Base-by-base conservation (phyloP, 352 stramenopile species). In the Pythium rhizo-oryzae region DNA sequence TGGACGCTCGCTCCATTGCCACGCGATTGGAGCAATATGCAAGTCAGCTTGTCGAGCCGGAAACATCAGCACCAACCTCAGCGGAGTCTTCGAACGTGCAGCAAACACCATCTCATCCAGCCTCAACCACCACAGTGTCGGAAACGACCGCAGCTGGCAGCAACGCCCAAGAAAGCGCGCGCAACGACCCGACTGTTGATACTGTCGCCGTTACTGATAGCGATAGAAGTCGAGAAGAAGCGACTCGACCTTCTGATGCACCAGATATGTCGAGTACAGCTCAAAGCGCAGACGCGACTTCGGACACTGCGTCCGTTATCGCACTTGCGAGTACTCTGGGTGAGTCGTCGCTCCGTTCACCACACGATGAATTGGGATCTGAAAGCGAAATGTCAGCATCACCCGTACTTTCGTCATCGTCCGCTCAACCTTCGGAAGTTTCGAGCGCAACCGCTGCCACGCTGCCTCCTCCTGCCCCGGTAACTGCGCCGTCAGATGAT, bases 261-360 rank as follows among this genome's bases (percentile, higher is more conserved):
- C 28, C 37, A 0, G 56, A 57, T 30, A 41, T 24, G 12, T 4
- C 50, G 4, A 25, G 13, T 28, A 41, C 12, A 15, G 28, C 60
- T n/a, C 52, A 72, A 50, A 67, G 47, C 11, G 65, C 55, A 23
- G 74, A 82, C 49, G 76, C 75, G 12, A 62, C 70, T 24, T 81
- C 76, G 4, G 87, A 95, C 41, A 80, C 89, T 16, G 89, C 85
- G 50, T 94, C 87, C 23, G 87, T 96, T 25, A 76, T 87, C 59
- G 89, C 87, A n/a, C 75, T 96, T 59, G 82, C 89, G 7, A 96
- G 89, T 58, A 93, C 87, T 23, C 76, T 96, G 47, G 86, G 84
- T 18, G 85, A 94, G 67, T 93, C 82, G 11, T 94, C 87, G 2
- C 69, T 96, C 44, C 80, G 84, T 2, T 95, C 89, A 28, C 89